phyloP scores from a whole-genome alignment of 2,329 filamentous ascomycete species.

The Diaporthe sp. region DNA sequence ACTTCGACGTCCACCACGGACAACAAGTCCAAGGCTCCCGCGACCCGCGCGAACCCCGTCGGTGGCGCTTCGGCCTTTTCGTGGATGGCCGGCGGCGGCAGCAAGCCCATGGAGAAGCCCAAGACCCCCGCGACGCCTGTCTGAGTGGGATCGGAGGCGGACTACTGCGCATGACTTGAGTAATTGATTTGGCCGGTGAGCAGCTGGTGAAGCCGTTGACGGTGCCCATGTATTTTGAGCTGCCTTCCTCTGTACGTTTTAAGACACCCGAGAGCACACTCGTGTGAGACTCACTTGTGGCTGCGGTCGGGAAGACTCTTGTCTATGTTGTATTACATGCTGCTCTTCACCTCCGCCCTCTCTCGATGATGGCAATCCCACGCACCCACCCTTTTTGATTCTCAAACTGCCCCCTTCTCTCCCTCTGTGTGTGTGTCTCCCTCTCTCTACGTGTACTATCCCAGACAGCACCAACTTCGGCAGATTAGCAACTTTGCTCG shows the following conservation, averaged over 20 bases:
- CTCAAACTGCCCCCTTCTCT: not conserved
- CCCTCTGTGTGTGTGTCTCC: not conserved
- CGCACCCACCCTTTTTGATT: not conserved
- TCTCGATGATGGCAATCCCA: not conserved
- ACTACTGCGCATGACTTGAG: not conserved
- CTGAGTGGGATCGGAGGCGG: not conserved
- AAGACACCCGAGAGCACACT: not conserved
- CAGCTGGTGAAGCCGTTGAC: not conserved
- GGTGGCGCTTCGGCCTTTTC: conserved; percentile 94
- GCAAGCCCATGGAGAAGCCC: conserved; percentile 50
- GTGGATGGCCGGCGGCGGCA: conserved; percentile 77
- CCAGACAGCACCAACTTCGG: not conserved
- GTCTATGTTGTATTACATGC: not conserved
- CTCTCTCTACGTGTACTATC: not conserved
- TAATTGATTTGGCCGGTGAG: not conserved
- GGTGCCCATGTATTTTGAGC: not conserved
- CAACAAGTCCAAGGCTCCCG: conserved; percentile 48
- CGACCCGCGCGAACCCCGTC: conserved; percentile 76
- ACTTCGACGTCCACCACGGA: conserved; percentile 46
- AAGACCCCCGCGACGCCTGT: conserved; percentile 51
- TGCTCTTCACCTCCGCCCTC: not conserved
- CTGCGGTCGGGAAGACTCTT: not conserved
- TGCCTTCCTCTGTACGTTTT: not conserved
- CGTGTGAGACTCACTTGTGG: not conserved
- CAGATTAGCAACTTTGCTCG: not conserved